Conservation (phyloP, 2,329 filamentous ascomycete genomes). For the Zymoseptoria tritici region DNA sequence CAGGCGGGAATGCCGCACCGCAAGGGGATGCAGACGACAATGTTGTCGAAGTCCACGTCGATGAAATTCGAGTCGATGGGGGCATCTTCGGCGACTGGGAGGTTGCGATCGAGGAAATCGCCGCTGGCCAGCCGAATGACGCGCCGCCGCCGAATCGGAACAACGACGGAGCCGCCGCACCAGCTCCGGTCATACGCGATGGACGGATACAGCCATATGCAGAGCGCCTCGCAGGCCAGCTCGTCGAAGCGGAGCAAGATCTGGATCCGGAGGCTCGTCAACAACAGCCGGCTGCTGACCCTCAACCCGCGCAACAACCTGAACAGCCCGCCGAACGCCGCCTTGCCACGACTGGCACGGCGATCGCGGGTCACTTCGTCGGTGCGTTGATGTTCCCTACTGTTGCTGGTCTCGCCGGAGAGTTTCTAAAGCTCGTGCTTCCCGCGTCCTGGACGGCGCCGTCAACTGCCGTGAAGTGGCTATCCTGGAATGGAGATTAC, state of each 20-base stretch:
- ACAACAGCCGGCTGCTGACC: conserved; percentile 6
- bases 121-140: neutral
- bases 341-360: conserved; percentile 47
- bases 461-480: neutral
- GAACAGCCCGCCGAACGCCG: conserved; percentile 28
- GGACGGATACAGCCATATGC: neutral
- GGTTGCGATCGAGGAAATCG: conserved; percentile 33
- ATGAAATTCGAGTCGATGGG: conserved; percentile 31
- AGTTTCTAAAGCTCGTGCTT: conserved; percentile 60
- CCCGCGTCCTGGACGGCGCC: conserved; percentile 59
- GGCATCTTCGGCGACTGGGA: conserved; percentile 38
- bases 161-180: conserved; percentile 1
- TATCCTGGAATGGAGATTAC: neutral
- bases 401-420: conserved; percentile 71
- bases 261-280: neutral
- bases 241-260: conserved; percentile 2
- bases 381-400: conserved; percentile 73
- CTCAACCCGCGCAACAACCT: conserved; percentile 10
- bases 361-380: conserved; percentile 53
- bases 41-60: conserved; percentile 29
- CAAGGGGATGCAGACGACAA: conserved; percentile 19
- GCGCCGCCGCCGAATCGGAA: neutral
- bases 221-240: conserved; percentile 1
- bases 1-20: conserved; percentile 7
- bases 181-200: conserved; percentile 1